phyloP scores from a whole-genome alignment of 768 basidiomycete genomes.

The Suillus subluteus region DNA sequence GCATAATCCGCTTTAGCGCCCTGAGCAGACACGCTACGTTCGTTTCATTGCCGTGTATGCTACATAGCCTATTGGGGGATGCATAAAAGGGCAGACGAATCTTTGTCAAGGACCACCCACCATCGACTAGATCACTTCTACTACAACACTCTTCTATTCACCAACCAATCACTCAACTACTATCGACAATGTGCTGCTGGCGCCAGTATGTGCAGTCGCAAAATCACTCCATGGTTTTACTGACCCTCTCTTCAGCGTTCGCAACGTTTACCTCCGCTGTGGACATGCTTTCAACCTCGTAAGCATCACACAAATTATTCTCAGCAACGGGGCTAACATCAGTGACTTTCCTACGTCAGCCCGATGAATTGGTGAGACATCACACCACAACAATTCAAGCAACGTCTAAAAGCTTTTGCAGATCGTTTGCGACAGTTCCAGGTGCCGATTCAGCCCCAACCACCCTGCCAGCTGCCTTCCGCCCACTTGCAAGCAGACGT shows the following conservation, averaged over 20 bases:
- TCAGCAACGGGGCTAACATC: background rate
- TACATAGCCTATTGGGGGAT: slow-evolving; percentile 25
- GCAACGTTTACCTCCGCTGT: slow-evolving; percentile 51
- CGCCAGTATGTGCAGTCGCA: slow-evolving; percentile 48
- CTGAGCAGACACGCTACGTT: slow-evolving; percentile 17
- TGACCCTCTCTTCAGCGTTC: slow-evolving; percentile 38
- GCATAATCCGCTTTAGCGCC: slow-evolving; percentile 24
- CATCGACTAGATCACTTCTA: slow-evolving; percentile 16
- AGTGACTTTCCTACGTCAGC: slow-evolving; percentile 25
- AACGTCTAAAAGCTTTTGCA: slow-evolving; percentile 27
- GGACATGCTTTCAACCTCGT: slow-evolving; percentile 51
- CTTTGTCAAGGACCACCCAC: slow-evolving; percentile 12
- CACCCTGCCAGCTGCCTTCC: slow-evolving; percentile 48
- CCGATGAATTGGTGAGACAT: slow-evolving; percentile 38
- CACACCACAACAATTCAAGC: background rate
- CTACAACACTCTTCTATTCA: slow-evolving; percentile 15
- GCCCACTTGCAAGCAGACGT: slow-evolving; percentile 47
- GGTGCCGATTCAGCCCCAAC: slow-evolving; percentile 58
- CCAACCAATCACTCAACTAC: slow-evolving; percentile 11
- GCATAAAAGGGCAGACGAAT: slow-evolving; percentile 30
- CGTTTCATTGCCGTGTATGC: slow-evolving; percentile 24
- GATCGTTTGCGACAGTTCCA: slow-evolving; percentile 48
- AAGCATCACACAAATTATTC: slow-evolving; percentile 19
- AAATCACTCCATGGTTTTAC: no score
- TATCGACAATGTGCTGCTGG: slow-evolving; percentile 50